Conservation (phyloP, 2,329 filamentous ascomycete genomes). For the Hypoxylon sp. region DNA sequence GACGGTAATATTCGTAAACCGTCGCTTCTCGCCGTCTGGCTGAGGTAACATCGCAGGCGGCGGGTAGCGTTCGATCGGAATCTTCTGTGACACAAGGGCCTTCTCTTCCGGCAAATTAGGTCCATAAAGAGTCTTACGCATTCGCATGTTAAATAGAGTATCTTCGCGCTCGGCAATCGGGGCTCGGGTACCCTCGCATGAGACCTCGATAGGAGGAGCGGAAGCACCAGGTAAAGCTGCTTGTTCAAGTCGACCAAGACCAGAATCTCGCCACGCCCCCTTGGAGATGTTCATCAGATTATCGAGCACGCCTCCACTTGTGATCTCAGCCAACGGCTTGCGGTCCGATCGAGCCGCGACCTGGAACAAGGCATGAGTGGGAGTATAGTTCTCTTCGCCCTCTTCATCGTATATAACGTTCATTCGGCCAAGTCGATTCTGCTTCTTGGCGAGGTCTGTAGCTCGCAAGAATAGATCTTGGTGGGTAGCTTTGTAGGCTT, state of each 20-base stretch:
- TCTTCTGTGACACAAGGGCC: conserved; percentile 78
- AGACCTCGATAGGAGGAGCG: conserved; percentile 87
- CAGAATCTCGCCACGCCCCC: conserved; percentile 73
- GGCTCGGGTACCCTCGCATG: conserved; percentile 76
- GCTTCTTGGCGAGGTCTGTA: conserved; percentile 66
- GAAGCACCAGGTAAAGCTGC: conserved; percentile 82
- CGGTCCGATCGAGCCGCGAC: conserved; percentile 78
- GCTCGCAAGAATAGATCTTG: conserved; percentile 81
- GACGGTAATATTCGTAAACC: conserved; percentile 91
- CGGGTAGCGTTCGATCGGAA: conserved; percentile 75
- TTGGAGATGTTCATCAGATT: conserved; percentile 84
- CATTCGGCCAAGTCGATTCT: conserved; percentile 73
- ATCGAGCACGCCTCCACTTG: conserved; percentile 77
- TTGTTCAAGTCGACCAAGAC: conserved; percentile 83
- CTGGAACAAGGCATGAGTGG: conserved; percentile 83
- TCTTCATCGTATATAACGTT: conserved; percentile 78
- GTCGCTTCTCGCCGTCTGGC: conserved; percentile 83
- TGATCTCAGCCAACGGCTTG: conserved; percentile 75
- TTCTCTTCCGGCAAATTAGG: conserved; percentile 74
- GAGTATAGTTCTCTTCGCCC: conserved; percentile 71
- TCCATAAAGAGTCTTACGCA: conserved; percentile 82
- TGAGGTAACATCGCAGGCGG: conserved; percentile 75
- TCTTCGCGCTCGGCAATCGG: conserved; percentile 74
- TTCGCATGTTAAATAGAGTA: conserved; percentile 80
- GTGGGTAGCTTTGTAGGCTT: conserved; percentile 78